Base-by-base conservation (phyloP, 176 grass and related monocot genomes). In the Metroxylon sagu region DNA sequence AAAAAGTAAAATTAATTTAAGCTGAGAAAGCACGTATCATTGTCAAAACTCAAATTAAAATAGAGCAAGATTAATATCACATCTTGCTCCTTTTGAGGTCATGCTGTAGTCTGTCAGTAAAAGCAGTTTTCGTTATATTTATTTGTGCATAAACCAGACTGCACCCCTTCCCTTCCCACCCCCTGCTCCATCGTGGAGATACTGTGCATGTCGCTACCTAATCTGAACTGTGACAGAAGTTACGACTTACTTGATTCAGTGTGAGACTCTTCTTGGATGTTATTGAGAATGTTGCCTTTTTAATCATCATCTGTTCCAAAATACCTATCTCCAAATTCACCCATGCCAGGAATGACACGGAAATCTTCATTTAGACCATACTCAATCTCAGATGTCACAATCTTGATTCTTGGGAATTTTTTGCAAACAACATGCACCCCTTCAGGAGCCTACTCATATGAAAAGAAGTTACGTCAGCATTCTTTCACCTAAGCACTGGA, bases 381-480 rank as follows among this genome's bases (percentile, higher is more conserved):
- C 27, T 96, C 91, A 60, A 96, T 90, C 70, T 90, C 91, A 0
- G 91, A 96, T n/a, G 91, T 96, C 75, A 90, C 91, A 29, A 90
- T 96, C 76, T 96, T 87, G 39, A 96, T 51, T 75, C 91, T 90
- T 5, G 91, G 91, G 27, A 96, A 96, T 71, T 73, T 87, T 85
- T 90, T 96, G 75, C 91, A 87, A 16, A 90, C 91, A 10, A 82
- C 91, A 65, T 87, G 83, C 51, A 93, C 80, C 60, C 88, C 88
- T 84, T 87, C 83, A 49, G 83, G 88, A 29, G 91, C 91, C 86
- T 96, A 35, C 52, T 31, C 59, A 65, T 19, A 18, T n/a, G 28
- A 61, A 55, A 50, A 19, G 18, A 18, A 18, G 21, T 23, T 70
- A 65, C 19, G n/a, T 73, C 8, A 61, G 59, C 19, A 77, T 25